Base-by-base conservation (phyloP, 169 alveolate species). In the Ichthyophthirius multifiliis region DNA sequence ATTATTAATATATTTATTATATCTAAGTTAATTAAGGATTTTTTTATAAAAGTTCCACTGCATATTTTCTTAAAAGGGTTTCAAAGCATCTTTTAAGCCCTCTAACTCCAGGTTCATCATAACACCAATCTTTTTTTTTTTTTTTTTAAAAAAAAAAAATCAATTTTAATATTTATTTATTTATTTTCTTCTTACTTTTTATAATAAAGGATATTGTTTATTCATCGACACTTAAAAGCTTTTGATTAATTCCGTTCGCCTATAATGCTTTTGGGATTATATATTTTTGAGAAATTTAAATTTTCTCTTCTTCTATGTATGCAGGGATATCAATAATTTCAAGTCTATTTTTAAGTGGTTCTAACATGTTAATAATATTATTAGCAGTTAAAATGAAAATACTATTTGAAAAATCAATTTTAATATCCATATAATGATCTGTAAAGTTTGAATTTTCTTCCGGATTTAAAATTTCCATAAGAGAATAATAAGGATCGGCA, bases 91-190 rank as follows among this genome's bases (percentile, higher is more conserved):
- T 86, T 43, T 90, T 79, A 20, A 90, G 77, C 16, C 81, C 86
- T 82, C 94, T 90, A 5, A 90, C 94, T 7, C 94, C 94, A 34
- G 90, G 86, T 75, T 90, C 94, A 62, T 85, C 75, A 16, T 76
- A 83, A 45, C 94, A 90, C 82, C 89, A 90, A n/a, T 78, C 81
- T 41, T 64, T 76, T n/a, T 79, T 73, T 0, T 82, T 65, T 45
- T 30, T 5, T 39, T 39, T 0, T n/a, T 4, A 1, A 16, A 18
- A 64, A 2, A 18, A 7, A 5, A 16, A 37, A 67, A 39, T 15
- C 3, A 37, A 31, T 6, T 41, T 16, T 1, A 37, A 2, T 18
- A 0, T 15, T n/a, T 18, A 41, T 39, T 0, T 39, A 16, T 37
- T 1, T 45, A 45, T n/a, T 13, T 41, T 9, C 13, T 9, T 7